phyloP scores from a whole-genome alignment of 2,329 filamentous ascomycete genomes.

The Hypoxylon rubiginosum region DNA sequence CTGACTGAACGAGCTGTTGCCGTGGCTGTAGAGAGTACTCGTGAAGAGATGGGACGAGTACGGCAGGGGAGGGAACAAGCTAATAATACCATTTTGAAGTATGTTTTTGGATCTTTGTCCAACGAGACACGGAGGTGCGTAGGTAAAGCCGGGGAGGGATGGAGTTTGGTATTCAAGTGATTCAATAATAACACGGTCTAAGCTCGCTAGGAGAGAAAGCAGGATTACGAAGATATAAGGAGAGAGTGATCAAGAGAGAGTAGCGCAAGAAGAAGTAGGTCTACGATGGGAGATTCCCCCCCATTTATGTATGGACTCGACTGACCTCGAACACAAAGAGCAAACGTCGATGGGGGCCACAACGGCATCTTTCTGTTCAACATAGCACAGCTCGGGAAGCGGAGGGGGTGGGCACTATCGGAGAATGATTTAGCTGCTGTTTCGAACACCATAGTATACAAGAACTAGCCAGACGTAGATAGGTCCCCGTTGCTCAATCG shows the following conservation, averaged over 20 bases:
- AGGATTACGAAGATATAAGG: constrained; percentile 37
- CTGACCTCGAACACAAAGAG: constrained; percentile 28
- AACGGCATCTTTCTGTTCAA: constrained; percentile 29
- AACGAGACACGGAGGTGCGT: constrained; percentile 16
- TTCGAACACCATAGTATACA: constrained; percentile 16
- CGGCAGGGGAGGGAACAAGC: constrained; percentile 68
- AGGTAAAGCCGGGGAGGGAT: constrained; percentile 19
- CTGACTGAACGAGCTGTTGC: constrained; percentile 47
- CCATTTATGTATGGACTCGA: constrained; percentile 46
- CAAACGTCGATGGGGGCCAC: constrained; percentile 13
- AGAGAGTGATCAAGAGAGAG: constrained; percentile 29
- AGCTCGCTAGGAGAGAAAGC: constrained; percentile 19
- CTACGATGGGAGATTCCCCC: constrained; percentile 26
- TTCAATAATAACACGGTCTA: constrained; percentile 12
- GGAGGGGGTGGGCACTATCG: constrained; percentile 37
- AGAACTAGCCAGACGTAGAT: constrained; percentile 34
- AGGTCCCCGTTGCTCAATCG: constrained; percentile 29
- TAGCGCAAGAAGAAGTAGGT: constrained; percentile 16
- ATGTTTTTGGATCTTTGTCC: constrained; percentile 23
- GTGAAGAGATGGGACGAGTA: constrained; percentile 47
- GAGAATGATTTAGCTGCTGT: constrained; percentile 40
- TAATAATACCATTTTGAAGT: constrained; percentile 66
- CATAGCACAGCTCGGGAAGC: constrained; percentile 37
- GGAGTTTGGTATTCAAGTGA: constrained; percentile 23
- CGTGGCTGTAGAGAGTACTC: constrained; percentile 46